Base-by-base conservation (phyloP, 192 early-diverging fungal species). In the Polychytrium aggregatum region DNA sequence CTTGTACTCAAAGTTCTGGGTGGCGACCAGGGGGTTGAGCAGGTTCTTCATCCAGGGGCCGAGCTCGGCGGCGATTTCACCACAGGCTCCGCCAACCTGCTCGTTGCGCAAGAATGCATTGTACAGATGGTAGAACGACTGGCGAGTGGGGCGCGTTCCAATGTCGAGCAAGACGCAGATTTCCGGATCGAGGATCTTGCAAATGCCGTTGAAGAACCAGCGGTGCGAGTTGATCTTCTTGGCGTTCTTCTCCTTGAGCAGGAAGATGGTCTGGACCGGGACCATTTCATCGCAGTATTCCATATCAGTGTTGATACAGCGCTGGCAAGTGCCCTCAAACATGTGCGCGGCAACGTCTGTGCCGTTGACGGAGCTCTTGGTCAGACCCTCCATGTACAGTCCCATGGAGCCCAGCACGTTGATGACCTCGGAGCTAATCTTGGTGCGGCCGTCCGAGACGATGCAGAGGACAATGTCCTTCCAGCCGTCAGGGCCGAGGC, bases 1-100 rank as follows among this genome's bases (percentile, higher is more conserved):
- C 57, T 96, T 96, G 79, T 96, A 96, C 75, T 96, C 92, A 71
- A 96, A 96, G 57, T 95, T 96, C 67, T 96, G 92, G 3, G 86
- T 81, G 2, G 92, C 92, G 0, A 96, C 87, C 33, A 96, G 62
- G 18, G 90, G 90, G 51, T 92, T 93, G 34, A 85, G 45, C 25
- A 88, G 65, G 39, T 82, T 81, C 34, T 47, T 55, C 59, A 85
- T 81, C 29, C 69, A 81, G 30, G 74, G 75, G 51, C 90, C 91
- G 38, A 88, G 62, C 46, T 88, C 83, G 33, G 86, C 84, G 48
- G 80, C 81, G 56, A 96, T 92, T 64, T 96, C 92, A 34, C 92
- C 92, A 52, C 92, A 96, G 8, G 92, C 92, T 21, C 92, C 92
- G 41, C 83, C 92, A 21, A 96, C 78, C 18, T 74, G 59, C 28